phyloP scores from a whole-genome alignment of 176 grass and related monocot genomes.

The Juncus effusus region DNA sequence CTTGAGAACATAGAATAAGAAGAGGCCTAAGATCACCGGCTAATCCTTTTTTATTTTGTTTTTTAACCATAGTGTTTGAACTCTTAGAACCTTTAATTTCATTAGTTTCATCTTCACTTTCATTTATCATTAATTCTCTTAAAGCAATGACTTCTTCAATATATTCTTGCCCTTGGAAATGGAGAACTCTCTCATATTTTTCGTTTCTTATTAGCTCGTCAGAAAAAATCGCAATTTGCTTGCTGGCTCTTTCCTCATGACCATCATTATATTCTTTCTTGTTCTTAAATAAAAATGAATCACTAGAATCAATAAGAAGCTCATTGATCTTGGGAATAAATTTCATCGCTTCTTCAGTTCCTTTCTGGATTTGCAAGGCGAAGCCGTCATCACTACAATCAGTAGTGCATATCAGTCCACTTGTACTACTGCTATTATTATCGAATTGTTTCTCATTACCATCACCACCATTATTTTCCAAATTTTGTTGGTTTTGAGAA shows the following conservation, averaged over 20 bases:
- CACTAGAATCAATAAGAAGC: slow-evolving; percentile 22
- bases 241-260: slow-evolving; percentile 34
- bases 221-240: slow-evolving; percentile 37
- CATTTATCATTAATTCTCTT: slow-evolving; percentile 29
- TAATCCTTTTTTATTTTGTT: slow-evolving; percentile 4
- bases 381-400: neutral
- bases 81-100: neutral
- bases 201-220: slow-evolving; percentile 35
- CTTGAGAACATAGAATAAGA: slow-evolving; percentile 48
- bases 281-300: slow-evolving; percentile 9
- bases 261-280: slow-evolving; percentile 17
- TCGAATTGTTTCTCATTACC: neutral
- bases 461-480: neutral
- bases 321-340: slow-evolving; percentile 40
- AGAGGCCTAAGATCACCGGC: slow-evolving; percentile 40
- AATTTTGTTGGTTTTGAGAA: neutral
- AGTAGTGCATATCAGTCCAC: neutral
- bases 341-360: slow-evolving; percentile 40
- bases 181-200: slow-evolving; percentile 48
- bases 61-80: slow-evolving; percentile 16
- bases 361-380: slow-evolving; percentile 23
- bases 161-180: slow-evolving; percentile 6
- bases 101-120: slow-evolving; percentile 19
- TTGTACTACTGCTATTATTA: neutral
- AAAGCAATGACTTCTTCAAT: slow-evolving; percentile 8